Conservation (phyloP, 2,329 filamentous ascomycete genomes). For the Pezicula carpinea region DNA sequence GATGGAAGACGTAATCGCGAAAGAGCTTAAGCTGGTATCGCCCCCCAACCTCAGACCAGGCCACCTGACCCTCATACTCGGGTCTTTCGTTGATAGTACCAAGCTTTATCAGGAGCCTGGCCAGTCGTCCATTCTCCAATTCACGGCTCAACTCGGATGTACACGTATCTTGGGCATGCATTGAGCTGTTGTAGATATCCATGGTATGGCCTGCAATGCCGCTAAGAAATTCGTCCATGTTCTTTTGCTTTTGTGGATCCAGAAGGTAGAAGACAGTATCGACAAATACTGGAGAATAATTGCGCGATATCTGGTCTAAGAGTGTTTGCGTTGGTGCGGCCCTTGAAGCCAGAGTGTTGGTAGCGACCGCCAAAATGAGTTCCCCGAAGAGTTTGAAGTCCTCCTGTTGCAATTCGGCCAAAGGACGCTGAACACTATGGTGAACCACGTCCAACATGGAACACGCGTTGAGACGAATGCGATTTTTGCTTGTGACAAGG, state of each 20-base stretch:
- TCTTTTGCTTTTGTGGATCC: conserved; percentile 64
- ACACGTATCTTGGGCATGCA: conserved; percentile 75
- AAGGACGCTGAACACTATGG: conserved; percentile 63
- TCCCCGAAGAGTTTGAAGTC: conserved; percentile 83
- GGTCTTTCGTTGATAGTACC: conserved; percentile 85
- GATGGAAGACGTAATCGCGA: conserved; percentile 95
- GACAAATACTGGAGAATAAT: conserved; percentile 73
- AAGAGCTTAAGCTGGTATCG: conserved; percentile 92
- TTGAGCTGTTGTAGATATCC: conserved; percentile 67
- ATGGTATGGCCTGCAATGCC: conserved; percentile 76
- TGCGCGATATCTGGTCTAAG: conserved; percentile 72
- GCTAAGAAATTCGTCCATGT: conserved; percentile 72
- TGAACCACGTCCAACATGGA: conserved; percentile 86
- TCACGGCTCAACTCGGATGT: conserved; percentile 70
- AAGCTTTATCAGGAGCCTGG: conserved; percentile 77
- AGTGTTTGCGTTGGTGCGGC: conserved; percentile 58
- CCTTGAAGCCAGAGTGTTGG: conserved; percentile 53
- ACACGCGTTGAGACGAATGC: conserved; percentile 83
- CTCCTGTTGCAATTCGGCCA: conserved; percentile 78
- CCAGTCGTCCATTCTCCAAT: conserved; percentile 83
- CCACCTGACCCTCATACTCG: conserved; percentile 70
- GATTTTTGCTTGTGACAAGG: conserved; percentile 83
- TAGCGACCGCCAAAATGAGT: conserved; percentile 77
- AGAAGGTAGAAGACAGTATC: conserved; percentile 81
- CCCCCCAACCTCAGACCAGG: conserved; percentile 90